Evolutionary conservation across 148 eudicot genomes (phyloP).

Genomic region (Simmondsia chinensis): DNA sequence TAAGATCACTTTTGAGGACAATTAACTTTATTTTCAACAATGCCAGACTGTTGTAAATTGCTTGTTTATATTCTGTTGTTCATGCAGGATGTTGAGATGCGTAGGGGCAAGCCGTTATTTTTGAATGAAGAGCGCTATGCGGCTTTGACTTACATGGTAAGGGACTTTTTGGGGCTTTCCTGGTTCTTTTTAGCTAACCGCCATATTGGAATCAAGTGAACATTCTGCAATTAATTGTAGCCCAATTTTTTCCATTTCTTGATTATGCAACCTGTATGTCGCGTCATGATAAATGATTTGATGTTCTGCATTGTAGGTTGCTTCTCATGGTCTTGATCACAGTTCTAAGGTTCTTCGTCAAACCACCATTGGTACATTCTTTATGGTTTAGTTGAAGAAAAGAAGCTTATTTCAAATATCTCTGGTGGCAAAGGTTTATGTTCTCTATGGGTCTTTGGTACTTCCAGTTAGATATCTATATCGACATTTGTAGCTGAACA

Average conservation of each 20-base stretch:
- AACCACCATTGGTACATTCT: slow-evolving; percentile 52
- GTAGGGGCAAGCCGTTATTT: slow-evolving; percentile 81
- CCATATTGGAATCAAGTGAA: not conserved
- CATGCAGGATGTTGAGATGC: slow-evolving; percentile 76
- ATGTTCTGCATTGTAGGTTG: slow-evolving; percentile 37
- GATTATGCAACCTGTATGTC: not conserved
- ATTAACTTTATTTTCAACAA: too few species aligned
- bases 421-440: too few species aligned
- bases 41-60: not conserved
- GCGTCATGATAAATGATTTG: not conserved
- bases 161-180: not conserved
- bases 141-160: slow-evolving; percentile 81
- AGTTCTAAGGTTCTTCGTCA: slow-evolving; percentile 79
- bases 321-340: slow-evolving; percentile 88
- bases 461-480: too few species aligned
- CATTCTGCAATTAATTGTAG: not conserved
- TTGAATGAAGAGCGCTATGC: slow-evolving; percentile 92
- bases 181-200: not conserved
- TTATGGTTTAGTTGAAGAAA: slow-evolving; percentile 39
- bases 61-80: not conserved
- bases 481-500: too few species aligned
- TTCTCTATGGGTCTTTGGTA: too few species aligned
- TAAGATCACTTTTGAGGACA: too few species aligned
- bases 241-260: not conserved
- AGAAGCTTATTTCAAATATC: too few species aligned